Conservation (phyloP, 164 flowering plant genomes). For the Macadamia integrifolia region DNA sequence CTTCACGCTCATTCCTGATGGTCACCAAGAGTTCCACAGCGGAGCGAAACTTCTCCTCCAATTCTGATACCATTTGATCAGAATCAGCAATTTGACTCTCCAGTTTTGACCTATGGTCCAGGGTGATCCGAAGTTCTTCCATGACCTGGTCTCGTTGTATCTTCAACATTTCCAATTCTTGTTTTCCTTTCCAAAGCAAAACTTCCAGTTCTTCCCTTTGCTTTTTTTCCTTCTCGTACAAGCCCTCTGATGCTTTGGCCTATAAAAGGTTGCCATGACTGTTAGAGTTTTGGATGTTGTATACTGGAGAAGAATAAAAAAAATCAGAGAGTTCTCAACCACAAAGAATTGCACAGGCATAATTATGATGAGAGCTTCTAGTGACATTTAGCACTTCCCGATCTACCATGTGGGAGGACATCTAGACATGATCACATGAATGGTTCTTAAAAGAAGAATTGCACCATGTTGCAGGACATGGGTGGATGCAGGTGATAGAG, state of each 20-base stretch:
- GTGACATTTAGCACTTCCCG: too few relatives aligned
- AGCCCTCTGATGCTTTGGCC: constrained; percentile 54
- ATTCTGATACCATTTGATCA: constrained; percentile 28
- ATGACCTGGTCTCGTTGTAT: constrained; percentile 26
- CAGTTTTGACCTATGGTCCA: constrained; percentile 34
- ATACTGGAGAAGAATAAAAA: too few relatives aligned
- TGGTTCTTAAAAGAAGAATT: too few relatives aligned
- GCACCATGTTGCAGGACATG: too few relatives aligned
- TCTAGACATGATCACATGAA: too few relatives aligned
- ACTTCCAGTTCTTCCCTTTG: constrained; percentile 30
- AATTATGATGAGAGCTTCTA: too few relatives aligned
- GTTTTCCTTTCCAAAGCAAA: constrained; percentile 20
- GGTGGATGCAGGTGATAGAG: too few relatives aligned
- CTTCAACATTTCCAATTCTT: constrained; percentile 39
- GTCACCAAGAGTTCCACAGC: constrained; percentile 53
- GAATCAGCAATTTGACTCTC: constrained; percentile 43
- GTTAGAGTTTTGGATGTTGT: neutral
- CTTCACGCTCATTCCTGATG: constrained; percentile 49
- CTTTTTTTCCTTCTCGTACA: constrained; percentile 33
- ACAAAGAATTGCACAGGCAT: too few relatives aligned
- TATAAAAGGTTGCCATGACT: constrained; percentile 15
- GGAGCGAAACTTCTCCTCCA: constrained; percentile 51
- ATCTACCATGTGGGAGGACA: too few relatives aligned
- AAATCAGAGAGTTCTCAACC: too few relatives aligned
- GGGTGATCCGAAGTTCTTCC: constrained; percentile 41